phyloP scores from a whole-genome alignment of 768 basidiomycete species.

The Boletus tylopilopsis region DNA sequence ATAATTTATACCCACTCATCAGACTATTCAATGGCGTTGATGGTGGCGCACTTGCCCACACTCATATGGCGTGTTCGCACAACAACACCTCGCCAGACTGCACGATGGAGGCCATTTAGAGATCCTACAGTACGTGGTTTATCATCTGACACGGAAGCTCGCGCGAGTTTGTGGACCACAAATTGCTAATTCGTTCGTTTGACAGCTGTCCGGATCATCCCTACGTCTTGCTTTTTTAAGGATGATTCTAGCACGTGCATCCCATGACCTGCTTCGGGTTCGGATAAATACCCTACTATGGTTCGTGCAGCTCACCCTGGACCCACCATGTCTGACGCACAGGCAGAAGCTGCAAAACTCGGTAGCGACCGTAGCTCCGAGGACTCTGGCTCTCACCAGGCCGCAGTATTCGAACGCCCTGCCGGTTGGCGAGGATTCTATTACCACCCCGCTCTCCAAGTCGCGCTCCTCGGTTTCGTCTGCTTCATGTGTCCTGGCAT shows the following conservation, averaged over 20 bases:
- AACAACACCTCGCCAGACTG: no score
- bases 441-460: constrained; percentile 42
- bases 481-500: constrained; percentile 60
- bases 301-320: not conserved
- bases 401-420: constrained; percentile 42
- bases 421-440: constrained; percentile 53
- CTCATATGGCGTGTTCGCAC: no score
- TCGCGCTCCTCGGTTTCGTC: constrained; percentile 62
- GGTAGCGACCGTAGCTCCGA: constrained; percentile 14
- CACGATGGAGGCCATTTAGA: no score
- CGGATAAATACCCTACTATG: constrained; percentile 1
- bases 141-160: no score
- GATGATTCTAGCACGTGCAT: not conserved
- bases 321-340: constrained; percentile 20
- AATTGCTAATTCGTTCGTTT: no score
- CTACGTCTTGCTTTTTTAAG: no score
- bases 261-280: not conserved
- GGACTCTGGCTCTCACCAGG: constrained; percentile 16
- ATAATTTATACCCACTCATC: no score
- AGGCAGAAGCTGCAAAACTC: constrained; percentile 17
- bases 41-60: no score
- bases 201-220: no score
- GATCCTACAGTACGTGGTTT: no score
- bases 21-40: no score
- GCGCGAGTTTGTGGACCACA: no score